These are phyloP conservation scores for Isabelozyma heimii DNA, from an alignment of 805 yeast genomes.

Conservation along the genomic window DNA sequence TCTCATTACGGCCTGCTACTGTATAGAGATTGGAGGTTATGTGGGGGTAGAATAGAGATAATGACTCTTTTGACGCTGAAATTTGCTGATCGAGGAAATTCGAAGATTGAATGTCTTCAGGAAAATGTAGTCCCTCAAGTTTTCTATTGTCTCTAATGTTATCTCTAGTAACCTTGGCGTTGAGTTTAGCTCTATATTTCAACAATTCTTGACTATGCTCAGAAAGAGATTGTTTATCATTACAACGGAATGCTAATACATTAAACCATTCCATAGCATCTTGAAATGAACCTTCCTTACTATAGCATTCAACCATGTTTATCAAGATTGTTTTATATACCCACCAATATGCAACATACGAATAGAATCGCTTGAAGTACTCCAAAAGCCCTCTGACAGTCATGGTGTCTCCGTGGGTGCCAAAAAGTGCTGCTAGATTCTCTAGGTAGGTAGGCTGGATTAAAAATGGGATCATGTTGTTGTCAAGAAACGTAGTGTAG, in stretches of 20 bases:
- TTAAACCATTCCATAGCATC: constrained; percentile 17
- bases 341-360: constrained; percentile 25
- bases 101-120: not conserved
- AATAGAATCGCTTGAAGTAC: constrained; percentile 39
- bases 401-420: constrained; percentile 18
- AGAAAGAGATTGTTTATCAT: not conserved
- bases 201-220: not conserved
- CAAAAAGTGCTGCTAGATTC: constrained; percentile 25
- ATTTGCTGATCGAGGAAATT: not conserved
- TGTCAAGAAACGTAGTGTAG: constrained; percentile 6
- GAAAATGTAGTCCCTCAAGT: not conserved
- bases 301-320: constrained; percentile 28
- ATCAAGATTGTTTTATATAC: constrained; percentile 26
- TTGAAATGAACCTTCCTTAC: constrained; percentile 16
- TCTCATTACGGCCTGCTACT: not conserved
- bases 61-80: not conserved
- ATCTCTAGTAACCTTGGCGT: not conserved
- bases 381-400: constrained; percentile 27
- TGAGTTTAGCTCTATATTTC: not conserved
- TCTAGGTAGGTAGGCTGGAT: constrained; percentile 23
- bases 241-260: not conserved
- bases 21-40: not conserved
- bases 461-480: constrained; percentile 29
- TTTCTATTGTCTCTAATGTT: not conserved
- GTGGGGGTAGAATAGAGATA: not conserved